Evolutionary conservation across 352 stramenopile species (phyloP).

Genomic region (Pythium pectinolyticum): DNA sequence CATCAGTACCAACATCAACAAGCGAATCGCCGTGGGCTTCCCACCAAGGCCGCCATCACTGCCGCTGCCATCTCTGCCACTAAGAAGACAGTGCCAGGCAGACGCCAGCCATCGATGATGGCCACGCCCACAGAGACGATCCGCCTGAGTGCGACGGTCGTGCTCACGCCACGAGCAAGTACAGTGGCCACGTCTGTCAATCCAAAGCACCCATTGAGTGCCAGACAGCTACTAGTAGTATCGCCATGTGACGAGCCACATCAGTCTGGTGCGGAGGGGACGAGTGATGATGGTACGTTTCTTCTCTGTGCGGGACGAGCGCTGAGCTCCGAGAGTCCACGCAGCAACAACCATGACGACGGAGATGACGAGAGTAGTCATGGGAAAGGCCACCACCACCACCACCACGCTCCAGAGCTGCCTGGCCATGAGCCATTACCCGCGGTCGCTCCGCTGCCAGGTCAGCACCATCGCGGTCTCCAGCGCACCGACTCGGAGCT

Average conservation of each 20-base stretch:
- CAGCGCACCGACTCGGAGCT: constrained; percentile 58
- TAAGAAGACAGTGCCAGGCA: background rate
- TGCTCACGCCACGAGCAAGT: background rate
- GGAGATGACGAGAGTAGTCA: too few species aligned
- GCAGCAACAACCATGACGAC: constrained; percentile 21
- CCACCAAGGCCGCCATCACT: background rate
- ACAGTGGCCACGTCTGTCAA: background rate
- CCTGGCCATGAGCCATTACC: too few species aligned
- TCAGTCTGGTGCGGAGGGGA: too few species aligned
- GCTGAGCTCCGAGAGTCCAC: constrained; percentile 9
- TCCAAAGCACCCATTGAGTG: background rate
- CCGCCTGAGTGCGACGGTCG: constrained; percentile 10
- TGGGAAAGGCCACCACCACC: too few species aligned
- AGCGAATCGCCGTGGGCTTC: background rate
- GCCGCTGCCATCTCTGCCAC: too few species aligned
- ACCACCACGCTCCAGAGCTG: too few species aligned
- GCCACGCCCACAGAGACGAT: constrained; percentile 13
- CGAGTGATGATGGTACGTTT: background rate
- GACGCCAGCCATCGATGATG: background rate
- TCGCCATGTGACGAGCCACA: background rate
- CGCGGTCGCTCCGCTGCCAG: too few species aligned
- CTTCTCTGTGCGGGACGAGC: constrained; percentile 20
- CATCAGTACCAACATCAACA: background rate
- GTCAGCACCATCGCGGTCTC: constrained; percentile 20
- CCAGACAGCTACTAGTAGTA: background rate